Evolutionary conservation across 2,329 filamentous ascomycete genomes (phyloP), one percentile per base, ranked within the genome.

Genomic region (Lecanicillium sp.): DNA sequence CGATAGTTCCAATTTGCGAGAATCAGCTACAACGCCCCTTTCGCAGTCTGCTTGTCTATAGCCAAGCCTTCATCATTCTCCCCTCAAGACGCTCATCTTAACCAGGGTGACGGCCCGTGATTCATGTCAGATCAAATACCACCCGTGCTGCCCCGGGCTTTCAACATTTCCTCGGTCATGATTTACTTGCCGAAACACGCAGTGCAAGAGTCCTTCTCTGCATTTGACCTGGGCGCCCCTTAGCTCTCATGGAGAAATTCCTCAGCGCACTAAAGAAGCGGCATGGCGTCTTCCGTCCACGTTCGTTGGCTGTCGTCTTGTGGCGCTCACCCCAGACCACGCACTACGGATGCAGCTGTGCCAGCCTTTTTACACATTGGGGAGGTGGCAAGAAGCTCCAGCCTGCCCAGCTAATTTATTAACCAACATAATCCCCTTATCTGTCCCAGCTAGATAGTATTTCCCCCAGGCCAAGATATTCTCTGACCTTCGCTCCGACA

Each of bases 381-480:
- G 20, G 29, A 39, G 44, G 36, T 41, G 36, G 21, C 29, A 40
- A 29, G 44, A n/a, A 35, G 11, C 11, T 7, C 27, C n/a, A 20
- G 19, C 26, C n/a, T 46, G 26, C 27, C 12, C 44, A 47, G 44
- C 44, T 21, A 35, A 27, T 47, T 41, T 47, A 29, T 35, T 36
- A 47, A 37, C 21, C 12, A 23, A 40, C 11, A 39, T n/a, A 20
- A 11, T 21, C 12, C 29, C 44, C 44, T 40, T 40, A 33, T 40
- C 44, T 47, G 17, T 15, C 21, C 21, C 12, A 35, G 36, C 6
- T 11, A 21, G 27, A 40, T 26, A 47, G 27, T 19, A 35, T 33
- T 20, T 19, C 27, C 11, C 37, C 40, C 44, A 47, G 33, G 27
- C 40, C 27, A 47, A 47, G 32, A 41, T 33, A n/a, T n/a, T n/a